phyloP scores from a whole-genome alignment of 2,329 filamentous ascomycete species.

The Metarhizium robertsii region DNA sequence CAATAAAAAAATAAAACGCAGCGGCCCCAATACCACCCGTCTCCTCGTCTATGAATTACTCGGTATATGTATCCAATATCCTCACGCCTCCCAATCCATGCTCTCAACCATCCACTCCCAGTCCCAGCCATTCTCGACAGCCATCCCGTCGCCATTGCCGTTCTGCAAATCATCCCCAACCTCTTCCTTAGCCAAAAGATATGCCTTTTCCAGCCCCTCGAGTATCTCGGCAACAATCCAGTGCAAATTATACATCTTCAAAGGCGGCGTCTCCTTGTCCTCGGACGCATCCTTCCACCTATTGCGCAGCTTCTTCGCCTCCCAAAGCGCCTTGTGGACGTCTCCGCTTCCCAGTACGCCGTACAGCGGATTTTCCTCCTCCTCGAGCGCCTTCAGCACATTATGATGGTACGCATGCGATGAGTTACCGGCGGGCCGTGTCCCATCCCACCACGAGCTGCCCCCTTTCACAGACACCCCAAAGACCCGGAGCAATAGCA shows the following conservation, averaged over 20 bases:
- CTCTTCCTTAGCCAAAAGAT: slow-evolving; percentile 37
- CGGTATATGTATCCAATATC: no score
- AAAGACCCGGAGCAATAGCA: slow-evolving; percentile 56
- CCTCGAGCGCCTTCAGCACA: slow-evolving; percentile 52
- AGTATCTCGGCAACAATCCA: slow-evolving; percentile 50
- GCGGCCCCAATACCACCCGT: no score
- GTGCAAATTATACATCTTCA: slow-evolving; percentile 54
- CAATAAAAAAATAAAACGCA: background rate
- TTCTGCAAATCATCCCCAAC: slow-evolving; percentile 33
- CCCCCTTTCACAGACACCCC: slow-evolving; percentile 39
- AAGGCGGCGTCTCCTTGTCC: slow-evolving; percentile 23
- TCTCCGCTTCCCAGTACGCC: slow-evolving; percentile 43
- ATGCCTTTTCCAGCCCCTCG: slow-evolving; percentile 48
- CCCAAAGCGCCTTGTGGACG: slow-evolving; percentile 47
- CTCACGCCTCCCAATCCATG: slow-evolving; percentile 25
- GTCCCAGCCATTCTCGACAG: slow-evolving; percentile 21
- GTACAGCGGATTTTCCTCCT: slow-evolving; percentile 47
- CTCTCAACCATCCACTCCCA: slow-evolving; percentile 32
- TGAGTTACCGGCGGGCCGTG: background rate
- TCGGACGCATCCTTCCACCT: slow-evolving; percentile 62
- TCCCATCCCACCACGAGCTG: background rate
- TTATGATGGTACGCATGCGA: slow-evolving; percentile 59
- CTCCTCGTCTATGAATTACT: no score
- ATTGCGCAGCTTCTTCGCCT: slow-evolving; percentile 63
- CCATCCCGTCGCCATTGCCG: slow-evolving; percentile 21